These are phyloP conservation scores for Aspergillus egyptiacus DNA, from an alignment of 495 filamentous ascomycete genomes.

Conservation along the genomic window DNA sequence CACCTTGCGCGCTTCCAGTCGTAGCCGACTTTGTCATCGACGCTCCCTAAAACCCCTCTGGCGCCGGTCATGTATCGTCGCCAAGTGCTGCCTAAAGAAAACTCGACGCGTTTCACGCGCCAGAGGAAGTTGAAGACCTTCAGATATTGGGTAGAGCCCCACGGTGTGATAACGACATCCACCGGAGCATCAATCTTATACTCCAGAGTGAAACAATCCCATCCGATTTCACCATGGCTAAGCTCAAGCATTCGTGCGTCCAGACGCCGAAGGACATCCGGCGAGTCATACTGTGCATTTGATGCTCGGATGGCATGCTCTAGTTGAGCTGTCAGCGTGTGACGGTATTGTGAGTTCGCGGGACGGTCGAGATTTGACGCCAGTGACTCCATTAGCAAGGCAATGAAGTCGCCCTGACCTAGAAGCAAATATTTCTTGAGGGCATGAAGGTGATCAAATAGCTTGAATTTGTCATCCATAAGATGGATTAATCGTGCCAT, in stretches of 20 bases:
- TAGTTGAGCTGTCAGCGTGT: conserved; percentile 91
- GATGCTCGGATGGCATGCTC: conserved; percentile 97
- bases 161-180: conserved; percentile 94
- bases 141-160: conserved; percentile 90
- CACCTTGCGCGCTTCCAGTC: conserved; percentile 91
- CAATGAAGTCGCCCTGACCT: conserved; percentile 96
- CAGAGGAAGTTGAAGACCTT: conserved; percentile 99
- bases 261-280: conserved; percentile 86
- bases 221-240: conserved; percentile 93
- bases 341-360: conserved; percentile 89
- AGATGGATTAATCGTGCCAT: conserved; percentile 93
- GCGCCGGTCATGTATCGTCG: conserved; percentile 94
- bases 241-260: conserved; percentile 96
- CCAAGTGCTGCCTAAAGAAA: conserved; percentile 85
- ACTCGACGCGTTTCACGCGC: conserved; percentile 97
- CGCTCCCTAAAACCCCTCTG: conserved; percentile 77
- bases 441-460: conserved; percentile 87
- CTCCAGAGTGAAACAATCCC: conserved; percentile 98
- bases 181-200: conserved; percentile 98
- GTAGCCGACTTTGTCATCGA: conserved; percentile 65
- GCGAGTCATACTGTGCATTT: conserved; percentile 91
- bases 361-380: conserved; percentile 88
- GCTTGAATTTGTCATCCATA: conserved; percentile 87
- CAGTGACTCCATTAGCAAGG: conserved; percentile 92
- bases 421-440: conserved; percentile 93